Percentiles rank a stretch among this genome's conserved stretches.
Conservation (phyloP, 176 grass and related monocot genomes). For the Elaeis guineensis region DNA sequence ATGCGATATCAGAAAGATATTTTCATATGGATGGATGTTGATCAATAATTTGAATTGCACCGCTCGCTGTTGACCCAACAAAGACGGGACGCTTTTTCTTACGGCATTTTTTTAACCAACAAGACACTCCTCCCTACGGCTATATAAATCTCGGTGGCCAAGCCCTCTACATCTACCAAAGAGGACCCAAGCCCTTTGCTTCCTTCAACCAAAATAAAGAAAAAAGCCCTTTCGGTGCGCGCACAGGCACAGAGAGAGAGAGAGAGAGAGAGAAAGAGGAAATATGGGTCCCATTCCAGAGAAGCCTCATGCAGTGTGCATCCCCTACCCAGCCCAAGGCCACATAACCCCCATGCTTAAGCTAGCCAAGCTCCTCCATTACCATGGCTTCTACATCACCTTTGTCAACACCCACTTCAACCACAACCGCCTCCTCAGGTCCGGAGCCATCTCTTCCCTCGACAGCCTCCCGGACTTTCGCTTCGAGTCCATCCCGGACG, state of each 20-base stretch:
- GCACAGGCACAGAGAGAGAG: not conserved
- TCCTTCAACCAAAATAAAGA: too few relatives aligned
- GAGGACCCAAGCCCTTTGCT: too few relatives aligned
- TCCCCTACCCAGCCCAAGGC: conserved; percentile 6
- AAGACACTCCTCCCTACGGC: too few relatives aligned
- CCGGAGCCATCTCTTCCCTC: conserved; percentile 4
- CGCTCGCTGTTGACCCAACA: too few relatives aligned
- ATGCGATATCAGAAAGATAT: too few relatives aligned
- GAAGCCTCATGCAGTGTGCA: not conserved
- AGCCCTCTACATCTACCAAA: too few relatives aligned
- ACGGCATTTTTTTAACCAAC: too few relatives aligned
- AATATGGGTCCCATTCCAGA: not conserved
- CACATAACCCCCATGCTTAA: conserved; percentile 2
- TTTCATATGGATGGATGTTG: too few relatives aligned
- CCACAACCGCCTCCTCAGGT: conserved; percentile 10
- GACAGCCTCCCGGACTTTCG: conserved; percentile 1
- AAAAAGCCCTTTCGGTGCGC: too few relatives aligned
- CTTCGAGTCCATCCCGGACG: conserved; percentile 12
- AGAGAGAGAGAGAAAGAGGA: conserved; percentile 2
- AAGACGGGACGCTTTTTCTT: too few relatives aligned
- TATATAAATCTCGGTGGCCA: too few relatives aligned
- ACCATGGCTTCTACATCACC: conserved; percentile 2
- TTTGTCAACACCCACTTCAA: conserved; percentile 14
- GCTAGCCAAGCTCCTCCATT: conserved; percentile 10
- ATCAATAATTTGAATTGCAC: too few relatives aligned